A percentile compares a stretch with the other conserved stretches of the same genome.
Conservation (phyloP, 2,329 filamentous ascomycete species). For the Grosmannia clavigera region DNA sequence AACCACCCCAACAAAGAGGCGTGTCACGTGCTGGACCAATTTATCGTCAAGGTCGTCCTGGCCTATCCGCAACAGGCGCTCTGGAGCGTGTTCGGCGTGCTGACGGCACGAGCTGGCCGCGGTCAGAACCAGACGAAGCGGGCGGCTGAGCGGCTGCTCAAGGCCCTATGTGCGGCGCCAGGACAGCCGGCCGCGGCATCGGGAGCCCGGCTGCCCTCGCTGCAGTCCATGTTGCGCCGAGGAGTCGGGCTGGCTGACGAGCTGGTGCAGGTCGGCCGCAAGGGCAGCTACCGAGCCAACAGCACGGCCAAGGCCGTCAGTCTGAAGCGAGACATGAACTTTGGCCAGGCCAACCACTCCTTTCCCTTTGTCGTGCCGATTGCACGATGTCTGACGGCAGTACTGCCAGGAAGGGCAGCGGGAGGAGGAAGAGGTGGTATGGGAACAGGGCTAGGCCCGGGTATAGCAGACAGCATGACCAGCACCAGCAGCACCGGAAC, state of each 20-base stretch:
- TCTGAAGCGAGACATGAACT: slow-evolving; percentile 64
- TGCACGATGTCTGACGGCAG: slow-evolving; percentile 72
- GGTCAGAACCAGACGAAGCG: slow-evolving; percentile 41
- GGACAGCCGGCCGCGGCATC: background rate
- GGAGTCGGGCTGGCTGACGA: slow-evolving; percentile 40
- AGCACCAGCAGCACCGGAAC: slow-evolving; percentile 11
- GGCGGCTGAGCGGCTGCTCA: slow-evolving; percentile 43
- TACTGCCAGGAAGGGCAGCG: slow-evolving; percentile 41
- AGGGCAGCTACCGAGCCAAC: slow-evolving; percentile 71
- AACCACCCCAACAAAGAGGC: slow-evolving; percentile 71
- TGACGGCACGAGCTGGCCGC: slow-evolving; percentile 37
- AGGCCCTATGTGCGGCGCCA: slow-evolving; percentile 15
- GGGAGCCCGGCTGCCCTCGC: background rate
- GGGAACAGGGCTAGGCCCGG: no score
- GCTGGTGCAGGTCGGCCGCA: slow-evolving; percentile 34
- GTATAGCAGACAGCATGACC: background rate
- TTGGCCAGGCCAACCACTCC: slow-evolving; percentile 73
- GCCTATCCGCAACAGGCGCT: slow-evolving; percentile 83
- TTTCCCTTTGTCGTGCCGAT: slow-evolving; percentile 81
- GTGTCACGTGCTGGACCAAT: slow-evolving; percentile 61
- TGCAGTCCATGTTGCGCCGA: slow-evolving; percentile 17
- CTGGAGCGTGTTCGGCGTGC: slow-evolving; percentile 81
- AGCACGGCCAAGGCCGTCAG: slow-evolving; percentile 58
- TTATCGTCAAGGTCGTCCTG: slow-evolving; percentile 77
- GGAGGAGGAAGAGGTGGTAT: background rate